Evolutionary conservation across 2,329 filamentous ascomycete species (phyloP).

Genomic region (Colletotrichum sp.): DNA sequence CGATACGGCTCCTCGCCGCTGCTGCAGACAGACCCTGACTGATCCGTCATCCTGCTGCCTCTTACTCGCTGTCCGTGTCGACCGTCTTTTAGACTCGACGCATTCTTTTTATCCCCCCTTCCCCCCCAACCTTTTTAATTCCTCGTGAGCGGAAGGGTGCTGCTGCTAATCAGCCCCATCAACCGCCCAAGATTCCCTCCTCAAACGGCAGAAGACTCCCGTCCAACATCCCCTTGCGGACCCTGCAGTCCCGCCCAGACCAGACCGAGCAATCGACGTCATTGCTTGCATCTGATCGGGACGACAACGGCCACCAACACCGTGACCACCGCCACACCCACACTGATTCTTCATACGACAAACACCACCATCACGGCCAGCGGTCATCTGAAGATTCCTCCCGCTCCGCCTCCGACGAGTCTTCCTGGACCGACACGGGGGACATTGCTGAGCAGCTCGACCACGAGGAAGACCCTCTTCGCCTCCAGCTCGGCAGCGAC

Average conservation of each 20-base stretch:
- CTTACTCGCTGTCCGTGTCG: not conserved
- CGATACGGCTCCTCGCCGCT: not conserved
- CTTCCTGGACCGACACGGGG: slow-evolving; percentile 91
- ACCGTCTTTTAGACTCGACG: slow-evolving; percentile 31
- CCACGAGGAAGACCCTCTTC: slow-evolving; percentile 84
- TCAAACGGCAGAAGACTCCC: slow-evolving; percentile 70
- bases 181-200: slow-evolving; percentile 84
- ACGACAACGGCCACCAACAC: slow-evolving; percentile 41
- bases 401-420: slow-evolving; percentile 67
- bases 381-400: slow-evolving; percentile 52
- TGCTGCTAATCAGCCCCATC: slow-evolving; percentile 78
- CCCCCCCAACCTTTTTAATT: slow-evolving; percentile 28
- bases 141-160: slow-evolving; percentile 64
- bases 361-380: slow-evolving; percentile 53
- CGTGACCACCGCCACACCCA: slow-evolving; percentile 47
- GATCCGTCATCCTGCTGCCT: not conserved
- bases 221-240: slow-evolving; percentile 88
- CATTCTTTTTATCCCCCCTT: slow-evolving; percentile 33
- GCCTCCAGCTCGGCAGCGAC: slow-evolving; percentile 70
- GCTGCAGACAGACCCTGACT: slow-evolving; percentile 3
- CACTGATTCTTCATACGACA: slow-evolving; percentile 38
- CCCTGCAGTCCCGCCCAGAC: slow-evolving; percentile 56
- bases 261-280: slow-evolving; percentile 48
- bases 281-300: slow-evolving; percentile 44
- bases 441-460: slow-evolving; percentile 92